Conservation (phyloP, 345 rosid species). For the Syzygium oleosum region DNA sequence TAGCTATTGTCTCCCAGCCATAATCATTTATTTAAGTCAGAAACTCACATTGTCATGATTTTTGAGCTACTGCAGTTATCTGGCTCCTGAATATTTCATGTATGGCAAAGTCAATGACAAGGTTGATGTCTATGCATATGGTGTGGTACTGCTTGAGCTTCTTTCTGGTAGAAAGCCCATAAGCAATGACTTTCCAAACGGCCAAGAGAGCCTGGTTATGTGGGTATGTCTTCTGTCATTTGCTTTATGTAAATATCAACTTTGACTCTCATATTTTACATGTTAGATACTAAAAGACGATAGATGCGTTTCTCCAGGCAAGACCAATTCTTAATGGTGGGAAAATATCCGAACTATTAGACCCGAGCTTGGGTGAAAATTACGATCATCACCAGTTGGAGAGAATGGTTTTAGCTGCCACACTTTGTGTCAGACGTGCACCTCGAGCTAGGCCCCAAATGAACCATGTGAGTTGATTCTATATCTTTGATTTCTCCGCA, state of each 20-base stretch:
- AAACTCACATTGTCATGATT: conserved; percentile 1
- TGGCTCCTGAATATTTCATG: conserved; percentile 99
- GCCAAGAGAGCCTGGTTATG: conserved; percentile 85
- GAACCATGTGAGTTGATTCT: conserved; percentile 41
- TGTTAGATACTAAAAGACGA: background rate
- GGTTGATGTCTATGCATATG: conserved; percentile 89
- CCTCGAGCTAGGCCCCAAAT: conserved; percentile 74
- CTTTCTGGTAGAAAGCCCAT: conserved; percentile 89
- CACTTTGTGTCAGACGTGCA: conserved; percentile 64
- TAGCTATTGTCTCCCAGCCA: background rate
- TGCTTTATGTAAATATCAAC: background rate
- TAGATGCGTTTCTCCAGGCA: conserved; percentile 38
- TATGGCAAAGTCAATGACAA: conserved; percentile 85
- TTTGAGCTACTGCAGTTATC: conserved; percentile 45
- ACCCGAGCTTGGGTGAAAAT: conserved; percentile 34
- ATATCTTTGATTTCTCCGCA: background rate
- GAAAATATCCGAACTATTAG: conserved; percentile 52
- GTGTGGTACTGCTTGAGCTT: conserved; percentile 94
- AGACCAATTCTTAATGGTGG: conserved; percentile 63
- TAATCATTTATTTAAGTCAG: background rate
- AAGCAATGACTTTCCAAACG: conserved; percentile 49
- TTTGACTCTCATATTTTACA: too few species aligned
- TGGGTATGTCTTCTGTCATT: conserved; percentile 55
- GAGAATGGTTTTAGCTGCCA: conserved; percentile 81
- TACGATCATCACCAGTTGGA: conserved; percentile 40